Evolutionary conservation across 805 yeast species (phyloP), one percentile per base, ranked within the genome.

Genomic region (Lipomyces spencermartinsiae): DNA sequence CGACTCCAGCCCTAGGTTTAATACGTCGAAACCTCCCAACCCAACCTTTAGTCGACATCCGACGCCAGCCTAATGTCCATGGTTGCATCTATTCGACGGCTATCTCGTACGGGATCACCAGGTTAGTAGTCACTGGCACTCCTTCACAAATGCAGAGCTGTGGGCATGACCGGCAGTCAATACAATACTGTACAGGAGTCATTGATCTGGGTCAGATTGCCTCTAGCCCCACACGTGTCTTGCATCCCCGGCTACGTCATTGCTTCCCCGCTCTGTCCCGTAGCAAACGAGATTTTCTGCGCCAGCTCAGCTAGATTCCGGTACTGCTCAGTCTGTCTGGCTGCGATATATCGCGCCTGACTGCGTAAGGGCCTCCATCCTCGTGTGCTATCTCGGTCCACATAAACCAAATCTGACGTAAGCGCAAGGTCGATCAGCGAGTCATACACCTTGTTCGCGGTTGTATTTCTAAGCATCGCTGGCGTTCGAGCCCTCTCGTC

Each of bases 321-420:
- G 56, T 62, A 62, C 43, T 46, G 46, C 12, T 25, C 59, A 9
- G n/a, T 22, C 56, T 62, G 65, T 9, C 29, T 25, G 14, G 65
- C 43, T 8, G 62, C 62, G n/a, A 55, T 57, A 35, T 62, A 57
- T 9, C 58, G 31, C 14, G 35, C 19, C 35, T 57, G 19, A 46
- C 12, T n/a, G 29, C 25, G 62, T 25, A 29, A 14, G 14, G 62
- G 65, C n/a, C 43, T 39, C 65, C 65, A 62, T 9, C 37, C 25
- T 6, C 6, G 8, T n/a, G 25, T 22, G 16, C 12, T 16, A 22
- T 22, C 33, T 9, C n/a, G 9, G 14, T 31, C 51, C 10, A 62
- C 39, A 8, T 43, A 14, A 10, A 57, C 62, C 19, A 55, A 37
- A 8, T n/a, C 19, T 16, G 62, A 10, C 14, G 33, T 16, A 10